phyloP scores from a whole-genome alignment of 495 filamentous ascomycete species.

The Aspergillus avenaceus region DNA sequence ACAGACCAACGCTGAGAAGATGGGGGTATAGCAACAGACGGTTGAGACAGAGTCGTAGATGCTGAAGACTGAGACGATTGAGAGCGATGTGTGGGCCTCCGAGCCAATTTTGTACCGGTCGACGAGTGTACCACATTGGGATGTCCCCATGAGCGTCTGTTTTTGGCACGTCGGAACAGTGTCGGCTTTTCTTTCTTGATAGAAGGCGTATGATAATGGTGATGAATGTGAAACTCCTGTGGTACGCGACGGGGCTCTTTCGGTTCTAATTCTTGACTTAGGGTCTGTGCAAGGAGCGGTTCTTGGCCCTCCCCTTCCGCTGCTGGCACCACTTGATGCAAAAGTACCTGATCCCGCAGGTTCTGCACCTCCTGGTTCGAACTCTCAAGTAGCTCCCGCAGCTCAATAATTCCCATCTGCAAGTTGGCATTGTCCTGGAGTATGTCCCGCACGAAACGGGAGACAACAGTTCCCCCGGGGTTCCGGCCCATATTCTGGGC shows the following conservation, averaged over 20 bases:
- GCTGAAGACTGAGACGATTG: conserved; percentile 46
- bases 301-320: conserved; percentile 25
- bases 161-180: conserved; percentile 57
- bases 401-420: conserved; percentile 82
- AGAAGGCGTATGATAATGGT: conserved; percentile 76
- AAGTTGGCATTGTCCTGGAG: conserved; percentile 92
- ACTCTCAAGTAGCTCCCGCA: conserved; percentile 84
- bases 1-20: conserved; percentile 59
- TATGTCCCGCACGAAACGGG: conserved; percentile 92
- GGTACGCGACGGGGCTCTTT: conserved; percentile 49
- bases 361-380: conserved; percentile 93
- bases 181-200: conserved; percentile 48
- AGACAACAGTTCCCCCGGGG: conserved; percentile 63
- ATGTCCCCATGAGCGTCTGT: conserved; percentile 57
- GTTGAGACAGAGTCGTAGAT: conserved; percentile 58
- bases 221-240: conserved; percentile 84
- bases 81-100: conserved; percentile 35
- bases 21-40: conserved; percentile 57
- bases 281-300: conserved; percentile 33
- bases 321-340: conserved; percentile 64
- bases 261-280: conserved; percentile 66
- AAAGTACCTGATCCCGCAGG: conserved; percentile 76
- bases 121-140: conserved; percentile 58
- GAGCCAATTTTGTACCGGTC: conserved; percentile 34
- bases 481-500: conserved; percentile 55